These are phyloP conservation scores for Nymphaea colorata DNA, from an alignment of 164 flowering plant genomes.

Conservation along the genomic window DNA sequence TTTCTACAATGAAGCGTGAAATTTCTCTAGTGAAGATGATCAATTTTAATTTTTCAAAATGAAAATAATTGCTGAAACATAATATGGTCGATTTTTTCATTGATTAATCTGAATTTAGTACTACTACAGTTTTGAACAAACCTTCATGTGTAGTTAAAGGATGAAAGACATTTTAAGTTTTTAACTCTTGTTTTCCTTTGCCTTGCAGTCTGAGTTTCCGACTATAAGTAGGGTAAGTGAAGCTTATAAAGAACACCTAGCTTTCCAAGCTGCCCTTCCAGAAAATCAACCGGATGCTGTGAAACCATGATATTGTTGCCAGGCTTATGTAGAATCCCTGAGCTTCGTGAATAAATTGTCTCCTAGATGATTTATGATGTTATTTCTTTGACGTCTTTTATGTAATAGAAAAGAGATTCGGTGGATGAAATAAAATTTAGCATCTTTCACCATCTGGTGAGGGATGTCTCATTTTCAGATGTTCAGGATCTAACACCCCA, in stretches of 20 bases:
- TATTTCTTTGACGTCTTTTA: no score
- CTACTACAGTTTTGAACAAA: background rate
- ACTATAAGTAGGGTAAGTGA: conserved; percentile 32
- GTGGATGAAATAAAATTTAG: no score
- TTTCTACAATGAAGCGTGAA: no score
- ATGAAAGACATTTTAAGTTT: background rate
- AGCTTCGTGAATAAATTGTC: no score
- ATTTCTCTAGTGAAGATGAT: background rate
- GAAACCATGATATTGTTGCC: conserved; percentile 4
- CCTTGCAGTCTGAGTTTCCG: conserved; percentile 42
- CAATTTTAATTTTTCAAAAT: background rate
- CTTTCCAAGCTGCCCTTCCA: conserved; percentile 43
- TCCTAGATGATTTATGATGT: no score
- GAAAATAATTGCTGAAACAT: no score
- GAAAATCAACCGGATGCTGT: conserved; percentile 59
- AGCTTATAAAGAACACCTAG: conserved; percentile 35
- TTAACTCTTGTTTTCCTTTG: background rate
- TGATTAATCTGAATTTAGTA: background rate
- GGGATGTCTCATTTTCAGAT: no score
- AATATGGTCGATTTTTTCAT: no score
- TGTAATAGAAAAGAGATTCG: no score
- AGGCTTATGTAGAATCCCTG: no score
- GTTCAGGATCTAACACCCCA: no score
- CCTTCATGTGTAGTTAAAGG: background rate
- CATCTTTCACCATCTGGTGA: no score